Percentiles rank a stretch among this genome's conserved stretches.
These are phyloP conservation scores for Amanita exitialis DNA, from an alignment of 768 basidiomycete genomes.

Conservation along the genomic window DNA sequence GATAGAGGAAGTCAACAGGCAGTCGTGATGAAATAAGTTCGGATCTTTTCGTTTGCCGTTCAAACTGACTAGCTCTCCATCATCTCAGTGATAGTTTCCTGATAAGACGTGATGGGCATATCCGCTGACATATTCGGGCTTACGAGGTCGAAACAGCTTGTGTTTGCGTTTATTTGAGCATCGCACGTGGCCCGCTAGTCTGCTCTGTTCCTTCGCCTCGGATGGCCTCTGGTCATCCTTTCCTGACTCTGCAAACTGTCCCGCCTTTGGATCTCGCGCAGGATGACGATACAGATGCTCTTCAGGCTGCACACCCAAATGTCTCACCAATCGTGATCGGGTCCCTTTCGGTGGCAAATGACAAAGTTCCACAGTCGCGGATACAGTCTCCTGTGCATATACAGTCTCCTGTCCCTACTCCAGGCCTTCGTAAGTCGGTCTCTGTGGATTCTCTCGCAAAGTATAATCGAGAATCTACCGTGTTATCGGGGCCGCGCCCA, in stretches of 20 bases:
- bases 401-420: constrained; percentile 21
- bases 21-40: too few species aligned
- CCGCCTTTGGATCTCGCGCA: constrained; percentile 7
- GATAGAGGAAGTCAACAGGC: neutral
- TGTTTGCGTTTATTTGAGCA: constrained; percentile 9
- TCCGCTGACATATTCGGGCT: neutral
- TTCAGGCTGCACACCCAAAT: neutral
- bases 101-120: neutral
- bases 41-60: too few species aligned
- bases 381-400: too few species aligned
- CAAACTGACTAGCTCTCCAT: too few species aligned
- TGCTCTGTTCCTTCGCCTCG: constrained; percentile 16
- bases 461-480: constrained; percentile 26
- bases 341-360: constrained; percentile 30
- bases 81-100: too few species aligned
- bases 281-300: constrained; percentile 3
- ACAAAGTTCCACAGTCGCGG: constrained; percentile 11
- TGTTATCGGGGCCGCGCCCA: constrained; percentile 22
- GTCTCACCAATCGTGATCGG: constrained; percentile 16
- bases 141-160: too few species aligned
- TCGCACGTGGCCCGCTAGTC: neutral
- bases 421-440: constrained; percentile 57
- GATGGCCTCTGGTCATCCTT: constrained; percentile 12
- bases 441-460: constrained; percentile 70
- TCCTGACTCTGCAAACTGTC: constrained; percentile 1